Evolutionary conservation across 2,329 filamentous ascomycete species (phyloP).

Genomic region (Byssoonygena ceratinophila): DNA sequence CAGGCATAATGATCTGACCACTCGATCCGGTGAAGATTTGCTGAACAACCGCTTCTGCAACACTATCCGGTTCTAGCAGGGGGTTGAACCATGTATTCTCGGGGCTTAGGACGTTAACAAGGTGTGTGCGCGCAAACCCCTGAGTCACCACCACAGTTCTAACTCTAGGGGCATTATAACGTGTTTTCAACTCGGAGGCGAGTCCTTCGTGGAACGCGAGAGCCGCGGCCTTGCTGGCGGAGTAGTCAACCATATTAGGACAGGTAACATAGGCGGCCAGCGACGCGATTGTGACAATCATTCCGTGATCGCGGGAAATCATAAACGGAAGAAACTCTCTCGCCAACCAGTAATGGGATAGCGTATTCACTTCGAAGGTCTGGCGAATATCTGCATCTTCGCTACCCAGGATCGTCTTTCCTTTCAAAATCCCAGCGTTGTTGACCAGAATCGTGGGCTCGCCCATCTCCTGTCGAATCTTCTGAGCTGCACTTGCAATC

Average conservation of each 20-base stretch:
- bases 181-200: conserved; percentile 46
- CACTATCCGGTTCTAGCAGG: conserved; percentile 49
- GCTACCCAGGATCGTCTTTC: conserved; percentile 50
- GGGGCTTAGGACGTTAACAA: conserved; percentile 49
- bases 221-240: conserved; percentile 54
- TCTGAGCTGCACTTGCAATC: conserved; percentile 43
- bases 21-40: conserved; percentile 50
- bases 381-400: conserved; percentile 51
- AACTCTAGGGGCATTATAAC: conserved; percentile 53
- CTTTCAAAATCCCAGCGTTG: conserved; percentile 55
- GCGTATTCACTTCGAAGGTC: conserved; percentile 60
- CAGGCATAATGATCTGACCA: conserved; percentile 48
- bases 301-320: conserved; percentile 55
- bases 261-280: conserved; percentile 51
- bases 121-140: conserved; percentile 50
- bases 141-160: conserved; percentile 58
- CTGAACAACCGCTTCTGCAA: conserved; percentile 53
- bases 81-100: conserved; percentile 44
- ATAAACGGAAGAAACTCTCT: conserved; percentile 59
- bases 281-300: conserved; percentile 60
- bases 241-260: conserved; percentile 58
- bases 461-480: conserved; percentile 43
- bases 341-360: conserved; percentile 57
- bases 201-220: conserved; percentile 59
- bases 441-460: conserved; percentile 61